Evolutionary conservation across 805 yeast species (phyloP).

Genomic region (Torulaspora franciscae): DNA sequence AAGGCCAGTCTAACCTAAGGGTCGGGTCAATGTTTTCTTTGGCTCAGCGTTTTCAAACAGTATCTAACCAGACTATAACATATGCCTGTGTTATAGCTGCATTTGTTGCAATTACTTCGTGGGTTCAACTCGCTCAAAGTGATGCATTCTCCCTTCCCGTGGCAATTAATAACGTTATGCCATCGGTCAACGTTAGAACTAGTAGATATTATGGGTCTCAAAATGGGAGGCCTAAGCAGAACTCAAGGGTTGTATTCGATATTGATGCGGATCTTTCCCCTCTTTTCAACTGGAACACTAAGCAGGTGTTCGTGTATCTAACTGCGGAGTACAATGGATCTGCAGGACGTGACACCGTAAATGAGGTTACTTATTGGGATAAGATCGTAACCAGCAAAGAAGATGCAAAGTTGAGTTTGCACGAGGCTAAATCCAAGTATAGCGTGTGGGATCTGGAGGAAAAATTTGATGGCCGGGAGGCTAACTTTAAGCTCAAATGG

Average conservation of each 20-base stretch:
- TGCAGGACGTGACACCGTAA: conserved; percentile 40
- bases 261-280: conserved; percentile 68
- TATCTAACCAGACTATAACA: conserved; percentile 52
- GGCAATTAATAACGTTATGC: conserved; percentile 36
- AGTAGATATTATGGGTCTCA: conserved; percentile 65
- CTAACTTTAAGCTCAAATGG: conserved; percentile 73
- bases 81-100: conserved; percentile 45
- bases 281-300: conserved; percentile 93
- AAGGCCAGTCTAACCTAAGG: neutral
- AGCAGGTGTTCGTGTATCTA: conserved; percentile 87
- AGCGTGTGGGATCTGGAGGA: conserved; percentile 81
- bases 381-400: conserved; percentile 57
- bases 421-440: conserved; percentile 62
- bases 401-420: conserved; percentile 53
- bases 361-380: conserved; percentile 88
- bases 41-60: conserved; percentile 44
- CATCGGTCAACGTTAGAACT: conserved; percentile 44
- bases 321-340: conserved; percentile 72
- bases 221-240: conserved; percentile 67
- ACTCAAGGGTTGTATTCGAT: conserved; percentile 66
- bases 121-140: conserved; percentile 43
- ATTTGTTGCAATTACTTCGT: conserved; percentile 45
- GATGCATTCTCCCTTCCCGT: conserved; percentile 44
- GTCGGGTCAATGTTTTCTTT: conserved; percentile 38
- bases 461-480: conserved; percentile 53